Conservation (phyloP, 2,329 filamentous ascomycete species). For the Aspergillus thermomutatus region DNA sequence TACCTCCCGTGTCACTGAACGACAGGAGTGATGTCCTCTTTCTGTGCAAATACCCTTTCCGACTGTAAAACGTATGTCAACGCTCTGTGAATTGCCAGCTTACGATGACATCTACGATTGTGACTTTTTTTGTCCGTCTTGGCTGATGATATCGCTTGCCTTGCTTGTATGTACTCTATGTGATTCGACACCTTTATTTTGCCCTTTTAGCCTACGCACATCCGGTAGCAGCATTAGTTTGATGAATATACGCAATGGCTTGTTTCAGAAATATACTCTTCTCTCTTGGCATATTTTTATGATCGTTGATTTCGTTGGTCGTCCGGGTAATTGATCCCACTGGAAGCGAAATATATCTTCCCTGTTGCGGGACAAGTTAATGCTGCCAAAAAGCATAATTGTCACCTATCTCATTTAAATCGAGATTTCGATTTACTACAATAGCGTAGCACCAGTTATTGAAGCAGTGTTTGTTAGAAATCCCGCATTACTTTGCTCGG, state of each 20-base stretch:
- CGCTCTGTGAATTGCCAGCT: background rate
- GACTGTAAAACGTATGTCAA: slow-evolving; percentile 8
- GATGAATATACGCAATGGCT: background rate
- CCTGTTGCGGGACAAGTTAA: background rate
- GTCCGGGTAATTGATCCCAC: background rate
- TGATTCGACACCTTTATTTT: background rate
- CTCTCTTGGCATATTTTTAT: background rate
- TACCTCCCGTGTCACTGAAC: background rate
- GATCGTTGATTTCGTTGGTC: background rate
- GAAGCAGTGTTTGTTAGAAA: background rate
- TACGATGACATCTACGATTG: background rate
- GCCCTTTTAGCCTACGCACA: background rate
- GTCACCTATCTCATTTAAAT: no score
- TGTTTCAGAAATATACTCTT: background rate
- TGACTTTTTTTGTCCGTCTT: background rate
- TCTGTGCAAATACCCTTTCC: background rate
- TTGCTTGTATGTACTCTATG: background rate
- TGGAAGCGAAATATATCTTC: background rate
- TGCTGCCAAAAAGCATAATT: no score
- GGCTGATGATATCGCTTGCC: background rate
- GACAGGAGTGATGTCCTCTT: background rate
- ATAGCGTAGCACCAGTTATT: background rate
- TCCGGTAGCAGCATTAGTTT: background rate
- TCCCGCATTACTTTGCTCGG: background rate
- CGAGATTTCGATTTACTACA: background rate